phyloP scores from a whole-genome alignment of 345 rosid species.

The Pseudoturritis turrita region DNA sequence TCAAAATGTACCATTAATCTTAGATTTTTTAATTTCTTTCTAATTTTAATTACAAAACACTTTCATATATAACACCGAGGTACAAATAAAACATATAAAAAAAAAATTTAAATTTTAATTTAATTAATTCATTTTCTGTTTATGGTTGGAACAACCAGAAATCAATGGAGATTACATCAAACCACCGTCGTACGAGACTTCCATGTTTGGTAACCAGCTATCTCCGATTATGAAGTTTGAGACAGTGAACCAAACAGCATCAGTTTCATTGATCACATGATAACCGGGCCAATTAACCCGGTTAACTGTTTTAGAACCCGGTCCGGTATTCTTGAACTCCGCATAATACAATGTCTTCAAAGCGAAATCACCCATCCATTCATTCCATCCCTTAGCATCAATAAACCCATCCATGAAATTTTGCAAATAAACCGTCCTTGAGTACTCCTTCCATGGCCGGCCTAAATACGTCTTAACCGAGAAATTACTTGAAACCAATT shows the following conservation, averaged over 20 bases:
- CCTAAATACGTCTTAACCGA: slow-evolving; percentile 44
- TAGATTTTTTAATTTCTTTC: neutral
- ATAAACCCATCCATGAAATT: slow-evolving; percentile 39
- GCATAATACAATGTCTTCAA: slow-evolving; percentile 40
- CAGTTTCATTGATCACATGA: slow-evolving; percentile 32
- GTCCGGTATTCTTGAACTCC: slow-evolving; percentile 44
- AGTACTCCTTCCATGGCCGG: slow-evolving; percentile 55
- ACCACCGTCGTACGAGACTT: slow-evolving; percentile 21
- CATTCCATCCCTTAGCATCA: slow-evolving; percentile 45
- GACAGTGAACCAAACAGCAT: slow-evolving; percentile 38
- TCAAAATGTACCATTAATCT: neutral
- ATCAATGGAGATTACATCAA: slow-evolving; percentile 8
- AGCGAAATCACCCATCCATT: slow-evolving; percentile 47
- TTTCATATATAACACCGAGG: neutral
- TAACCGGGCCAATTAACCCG: slow-evolving; percentile 47
- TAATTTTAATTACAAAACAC: neutral
- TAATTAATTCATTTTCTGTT: neutral
- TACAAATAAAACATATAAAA: neutral
- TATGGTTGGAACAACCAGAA: neutral
- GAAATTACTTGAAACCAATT: slow-evolving; percentile 28
- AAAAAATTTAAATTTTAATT: neutral
- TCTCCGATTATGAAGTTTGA: slow-evolving; percentile 37
- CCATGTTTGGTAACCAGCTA: slow-evolving; percentile 36
- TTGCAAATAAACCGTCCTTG: slow-evolving; percentile 40
- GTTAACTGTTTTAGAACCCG: slow-evolving; percentile 27